These are phyloP conservation scores for Verticillium albo-atrum DNA, from an alignment of 2,329 filamentous ascomycete species.

Conservation along the genomic window DNA sequence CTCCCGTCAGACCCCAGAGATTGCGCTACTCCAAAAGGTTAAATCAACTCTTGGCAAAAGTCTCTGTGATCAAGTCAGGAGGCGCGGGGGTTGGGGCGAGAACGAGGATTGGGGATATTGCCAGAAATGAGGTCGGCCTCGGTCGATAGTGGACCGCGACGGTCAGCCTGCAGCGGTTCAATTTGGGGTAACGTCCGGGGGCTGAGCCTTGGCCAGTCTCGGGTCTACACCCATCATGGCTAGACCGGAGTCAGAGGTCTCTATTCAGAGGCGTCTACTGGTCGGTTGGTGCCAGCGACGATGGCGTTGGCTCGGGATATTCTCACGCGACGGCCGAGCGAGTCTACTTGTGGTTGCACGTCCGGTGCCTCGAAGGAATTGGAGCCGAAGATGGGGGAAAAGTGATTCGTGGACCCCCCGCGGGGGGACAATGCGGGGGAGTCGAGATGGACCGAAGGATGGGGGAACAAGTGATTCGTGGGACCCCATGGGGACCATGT, in stretches of 20 bases:
- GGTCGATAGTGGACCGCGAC: not conserved
- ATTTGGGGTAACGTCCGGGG: not conserved
- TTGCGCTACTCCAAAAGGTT: too few relatives aligned
- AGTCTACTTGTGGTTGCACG: not conserved
- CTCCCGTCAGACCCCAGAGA: too few relatives aligned
- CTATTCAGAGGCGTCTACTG: not conserved
- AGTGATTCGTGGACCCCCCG: not conserved
- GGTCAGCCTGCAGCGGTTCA: not conserved
- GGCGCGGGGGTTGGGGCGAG: too few relatives aligned
- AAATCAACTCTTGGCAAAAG: too few relatives aligned
- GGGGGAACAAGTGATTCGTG: not conserved
- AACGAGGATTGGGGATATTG: too few relatives aligned
- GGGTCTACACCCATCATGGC: not conserved
- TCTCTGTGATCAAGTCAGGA: too few relatives aligned
- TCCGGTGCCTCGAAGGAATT: not conserved
- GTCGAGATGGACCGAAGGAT: not conserved
- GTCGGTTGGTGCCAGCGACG: not conserved
- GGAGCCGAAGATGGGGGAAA: not conserved
- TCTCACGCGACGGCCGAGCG: not conserved
- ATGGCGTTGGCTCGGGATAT: not conserved
- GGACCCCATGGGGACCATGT: not conserved
- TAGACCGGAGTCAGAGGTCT: not conserved
- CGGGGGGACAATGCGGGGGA: not conserved
- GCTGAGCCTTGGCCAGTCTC: not conserved
- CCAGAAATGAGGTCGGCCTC: not conserved